Evolutionary conservation across 129 eudicot species (phyloP), one percentile per base, ranked within the genome.

Genomic region (Dittrichia graveolens): DNA sequence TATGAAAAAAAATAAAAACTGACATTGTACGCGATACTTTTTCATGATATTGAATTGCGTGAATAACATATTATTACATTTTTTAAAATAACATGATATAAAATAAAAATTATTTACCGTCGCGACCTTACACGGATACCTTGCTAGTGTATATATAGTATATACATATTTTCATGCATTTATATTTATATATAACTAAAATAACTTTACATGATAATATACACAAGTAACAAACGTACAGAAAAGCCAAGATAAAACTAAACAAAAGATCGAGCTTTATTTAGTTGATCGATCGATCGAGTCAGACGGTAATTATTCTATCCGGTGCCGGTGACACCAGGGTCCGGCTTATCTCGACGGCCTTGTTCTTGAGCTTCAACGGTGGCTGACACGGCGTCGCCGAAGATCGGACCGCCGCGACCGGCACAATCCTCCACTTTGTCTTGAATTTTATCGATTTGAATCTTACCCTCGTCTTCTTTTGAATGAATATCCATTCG

Each of bases 361-460:
- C 92, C 88, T 72, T 87, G 79, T 49, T 80, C 37, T 19, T 76
- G 71, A 16, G 81, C 83, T 13, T 83, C 82, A 2, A 79, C 80
- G 38, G 83, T 77, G 13, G 83, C 95, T 0, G 77, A 53, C 1
- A 78, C 82, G 0, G 61, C 59, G 31, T 89, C 90, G 4, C 96
- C 96, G 49, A 93, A 90, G 9, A 85, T 73, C 0, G 98, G 96
- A 9, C 98, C 98, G 2, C 96, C 98, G 11, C 66, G 49, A 1
- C 95, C 95, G 8, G 96, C 98, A n/a, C 96, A 92, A 68, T 85
- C 96, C 24, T 85, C 79, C 7, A 94, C 99, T 67, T 94, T 83
- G 53, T 90, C 97, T 65, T 94, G 89, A 24, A 85, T 8, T 58
- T 90, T 86, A 2, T 94, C 97, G 7, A 94, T 77, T 72, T 88